These are phyloP conservation scores for Paspalum notatum DNA, from an alignment of 176 grass and related monocot genomes.

Conservation along the genomic window DNA sequence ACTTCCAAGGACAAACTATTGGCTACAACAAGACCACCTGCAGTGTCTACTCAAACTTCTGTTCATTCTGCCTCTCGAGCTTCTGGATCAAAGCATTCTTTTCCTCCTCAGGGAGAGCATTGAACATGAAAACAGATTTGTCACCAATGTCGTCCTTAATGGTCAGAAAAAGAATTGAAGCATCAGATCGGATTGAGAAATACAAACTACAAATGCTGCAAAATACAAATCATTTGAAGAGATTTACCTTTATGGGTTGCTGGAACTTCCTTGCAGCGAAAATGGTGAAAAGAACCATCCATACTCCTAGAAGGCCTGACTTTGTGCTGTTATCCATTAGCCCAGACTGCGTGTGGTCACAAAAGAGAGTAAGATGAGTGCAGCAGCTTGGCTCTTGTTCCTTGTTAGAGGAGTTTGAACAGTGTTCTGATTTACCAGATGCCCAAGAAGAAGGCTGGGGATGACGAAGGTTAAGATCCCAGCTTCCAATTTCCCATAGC, in stretches of 20 bases:
- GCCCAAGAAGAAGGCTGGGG: slow-evolving; percentile 85
- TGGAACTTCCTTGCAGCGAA: slow-evolving; percentile 91
- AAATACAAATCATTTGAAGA: neutral
- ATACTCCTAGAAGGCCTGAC: slow-evolving; percentile 58
- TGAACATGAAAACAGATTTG: slow-evolving; percentile 97
- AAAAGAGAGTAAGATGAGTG: neutral
- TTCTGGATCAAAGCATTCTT: slow-evolving; percentile 84
- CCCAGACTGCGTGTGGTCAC: slow-evolving; percentile 47
- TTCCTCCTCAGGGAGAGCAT: slow-evolving; percentile 77
- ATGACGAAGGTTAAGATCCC: slow-evolving; percentile 90
- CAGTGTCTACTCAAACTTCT: slow-evolving; percentile 45
- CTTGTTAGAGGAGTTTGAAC: neutral
- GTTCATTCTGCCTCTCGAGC: slow-evolving; percentile 44
- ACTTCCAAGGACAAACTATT: neutral
- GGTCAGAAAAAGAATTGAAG: neutral
- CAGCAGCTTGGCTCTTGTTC: neutral
- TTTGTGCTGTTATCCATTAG: slow-evolving; percentile 77
- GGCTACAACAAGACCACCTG: neutral
- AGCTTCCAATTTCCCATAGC: slow-evolving; percentile 92
- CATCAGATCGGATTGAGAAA: neutral
- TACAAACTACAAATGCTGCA: neutral
- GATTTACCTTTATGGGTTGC: slow-evolving; percentile 84
- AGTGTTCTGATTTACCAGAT: slow-evolving; percentile 58
- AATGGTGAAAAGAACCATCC: slow-evolving; percentile 77
- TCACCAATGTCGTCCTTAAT: slow-evolving; percentile 84